A percentile compares a stretch with the other conserved stretches of the same genome.
Conservation (phyloP, 2,329 filamentous ascomycete genomes). For the Cadophora luteo-olivacea region DNA sequence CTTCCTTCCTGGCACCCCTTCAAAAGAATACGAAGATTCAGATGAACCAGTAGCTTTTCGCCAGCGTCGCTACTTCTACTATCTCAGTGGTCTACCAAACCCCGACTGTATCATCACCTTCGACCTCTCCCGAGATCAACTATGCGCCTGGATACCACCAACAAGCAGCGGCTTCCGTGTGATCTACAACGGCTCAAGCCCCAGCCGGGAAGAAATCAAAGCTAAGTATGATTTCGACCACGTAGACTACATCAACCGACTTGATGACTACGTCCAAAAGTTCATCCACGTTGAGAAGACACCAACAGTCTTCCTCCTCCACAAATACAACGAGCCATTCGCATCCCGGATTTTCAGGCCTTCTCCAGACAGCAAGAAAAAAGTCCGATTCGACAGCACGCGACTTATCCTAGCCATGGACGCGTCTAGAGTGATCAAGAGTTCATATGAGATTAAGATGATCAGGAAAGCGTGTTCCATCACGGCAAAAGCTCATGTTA, state of each 20-base stretch:
- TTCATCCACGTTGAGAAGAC: conserved; percentile 48
- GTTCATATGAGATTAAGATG: conserved; percentile 82
- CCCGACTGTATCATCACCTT: conserved; percentile 63
- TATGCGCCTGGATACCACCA: conserved; percentile 26
- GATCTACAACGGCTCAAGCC: conserved; percentile 69
- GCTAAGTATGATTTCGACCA: conserved; percentile 72
- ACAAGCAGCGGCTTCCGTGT: conserved; percentile 51
- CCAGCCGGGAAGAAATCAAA: conserved; percentile 65
- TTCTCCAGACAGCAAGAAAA: conserved; percentile 13
- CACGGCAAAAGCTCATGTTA: conserved; percentile 77
- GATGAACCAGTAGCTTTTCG: conserved; percentile 63
- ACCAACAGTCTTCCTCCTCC: conserved; percentile 52
- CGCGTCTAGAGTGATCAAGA: conserved; percentile 80
- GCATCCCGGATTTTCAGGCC: conserved; percentile 20
- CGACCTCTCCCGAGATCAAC: conserved; percentile 60
- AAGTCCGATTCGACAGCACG: conserved; percentile 52
- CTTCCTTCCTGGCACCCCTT: conserved; percentile 59
- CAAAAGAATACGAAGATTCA: conserved; percentile 60
- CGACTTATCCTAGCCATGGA: conserved; percentile 77
- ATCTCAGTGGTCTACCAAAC: conserved; percentile 60
- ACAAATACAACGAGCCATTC: conserved; percentile 49
- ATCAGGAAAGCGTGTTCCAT: conserved; percentile 83
- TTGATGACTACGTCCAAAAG: conserved; percentile 58
- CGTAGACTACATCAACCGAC: conserved; percentile 62
- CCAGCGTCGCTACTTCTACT: conserved; percentile 68